Evolutionary conservation across 345 rosid genomes (phyloP), one percentile per base, ranked within the genome.

Genomic region (Aethionema arabicum): DNA sequence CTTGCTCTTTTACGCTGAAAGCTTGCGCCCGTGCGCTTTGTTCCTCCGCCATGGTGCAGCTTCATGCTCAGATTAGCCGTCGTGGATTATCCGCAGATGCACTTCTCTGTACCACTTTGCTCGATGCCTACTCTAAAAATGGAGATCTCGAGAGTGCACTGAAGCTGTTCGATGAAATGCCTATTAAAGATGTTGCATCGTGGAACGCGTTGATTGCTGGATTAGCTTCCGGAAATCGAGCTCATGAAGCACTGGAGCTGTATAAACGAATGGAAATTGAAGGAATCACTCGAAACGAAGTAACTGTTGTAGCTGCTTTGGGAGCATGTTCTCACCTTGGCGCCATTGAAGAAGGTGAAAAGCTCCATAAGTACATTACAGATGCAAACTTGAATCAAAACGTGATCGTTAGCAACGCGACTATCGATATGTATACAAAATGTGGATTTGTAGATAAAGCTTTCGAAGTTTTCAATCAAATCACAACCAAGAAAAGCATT

Each of bases 151-250:
- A 16, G 37, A 41, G 69, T 42, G 96, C 95, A 0, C 49, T 42
- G 63, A 81, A 71, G 65, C 48, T 91, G 80, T 91, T 91, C 50
- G 91, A 83, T 47, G 98, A 84, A 78, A 88, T 91, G 90, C 5
- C 50, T 8, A 53, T 49, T 5, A 76, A 83, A 78, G 98, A 91
- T 72, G 70, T 85, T 0, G 98, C 92, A 0, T 74, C 92, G 4
- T 88, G 95, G 96, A 91, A 88, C 48, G 96, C 96, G 11, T 79
- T 91, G 79, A 82, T 91, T 37, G 57, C 81, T 5, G 98, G 95
- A 55, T 63, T 91, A 74, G 85, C 83, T 45, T 82, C 83, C 32
- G 87, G 92, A 35, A 74, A 76, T 46, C 64, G 73, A 40, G 88
- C 87, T 4, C 30, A 65, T n/a, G 86, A 86, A 55, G 98, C 92